Evolutionary conservation across 2,329 filamentous ascomycete species (phyloP).

Genomic region (Hymenoscyphus fraxineus): DNA sequence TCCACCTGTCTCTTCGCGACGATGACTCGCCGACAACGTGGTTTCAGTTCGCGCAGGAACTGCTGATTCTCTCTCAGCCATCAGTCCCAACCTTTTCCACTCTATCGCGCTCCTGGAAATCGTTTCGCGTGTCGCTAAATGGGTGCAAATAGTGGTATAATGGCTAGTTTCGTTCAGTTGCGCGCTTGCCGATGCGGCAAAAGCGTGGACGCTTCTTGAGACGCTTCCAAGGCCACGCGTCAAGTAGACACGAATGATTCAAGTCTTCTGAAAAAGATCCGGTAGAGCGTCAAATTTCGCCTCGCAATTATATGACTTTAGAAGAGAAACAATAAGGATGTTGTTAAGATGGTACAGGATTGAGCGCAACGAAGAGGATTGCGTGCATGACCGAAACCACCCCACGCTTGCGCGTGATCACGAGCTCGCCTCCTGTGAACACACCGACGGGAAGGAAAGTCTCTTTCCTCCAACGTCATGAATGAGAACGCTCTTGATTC

Average conservation of each 20-base stretch:
- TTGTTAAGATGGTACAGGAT: neutral
- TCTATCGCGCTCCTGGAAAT: neutral
- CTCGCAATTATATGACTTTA: conserved; percentile 1
- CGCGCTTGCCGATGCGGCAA: conserved; percentile 12
- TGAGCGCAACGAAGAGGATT: conserved; percentile 1
- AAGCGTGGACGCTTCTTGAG: neutral
- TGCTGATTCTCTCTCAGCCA: conserved; percentile 30
- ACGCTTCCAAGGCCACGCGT: conserved; percentile 13
- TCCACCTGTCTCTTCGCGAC: conserved; percentile 14
- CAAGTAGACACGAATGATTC: conserved; percentile 12
- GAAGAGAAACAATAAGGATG: neutral
- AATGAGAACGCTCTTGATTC: neutral
- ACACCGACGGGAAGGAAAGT: too few relatives aligned
- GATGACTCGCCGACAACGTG: conserved; percentile 22
- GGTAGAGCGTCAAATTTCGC: neutral
- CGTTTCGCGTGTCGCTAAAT: neutral
- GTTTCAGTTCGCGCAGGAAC: conserved; percentile 29
- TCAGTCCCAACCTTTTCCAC: conserved; percentile 11
- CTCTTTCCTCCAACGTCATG: neutral
- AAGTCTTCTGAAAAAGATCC: neutral
- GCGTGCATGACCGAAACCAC: conserved; percentile 4
- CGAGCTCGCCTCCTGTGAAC: conserved; percentile 8
- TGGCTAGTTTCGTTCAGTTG: conserved; percentile 7
- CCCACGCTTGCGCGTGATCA: conserved; percentile 10
- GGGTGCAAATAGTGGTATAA: conserved; percentile 4